Evolutionary conservation across 768 basidiomycete genomes (phyloP).

Genomic region (Rhizopogon rudus): DNA sequence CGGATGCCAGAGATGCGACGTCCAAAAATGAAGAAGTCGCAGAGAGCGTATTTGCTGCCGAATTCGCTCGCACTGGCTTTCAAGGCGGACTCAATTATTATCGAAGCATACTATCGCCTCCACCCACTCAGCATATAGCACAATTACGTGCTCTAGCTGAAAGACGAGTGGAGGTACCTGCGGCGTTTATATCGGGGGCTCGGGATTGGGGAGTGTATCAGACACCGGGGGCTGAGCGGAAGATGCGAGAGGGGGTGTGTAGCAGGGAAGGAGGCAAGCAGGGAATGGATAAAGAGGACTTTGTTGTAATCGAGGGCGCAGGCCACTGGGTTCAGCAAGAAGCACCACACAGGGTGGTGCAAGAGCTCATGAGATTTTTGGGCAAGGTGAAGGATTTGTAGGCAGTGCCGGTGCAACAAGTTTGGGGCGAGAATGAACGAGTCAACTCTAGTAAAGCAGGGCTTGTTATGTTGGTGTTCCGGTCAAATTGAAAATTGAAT

Average conservation of each 20-base stretch:
- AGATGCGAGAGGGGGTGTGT: conserved; percentile 36
- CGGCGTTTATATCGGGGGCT: conserved; percentile 51
- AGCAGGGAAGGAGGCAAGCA: neutral
- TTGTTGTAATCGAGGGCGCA: conserved; percentile 49
- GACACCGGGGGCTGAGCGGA: conserved; percentile 39
- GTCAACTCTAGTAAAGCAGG: no score
- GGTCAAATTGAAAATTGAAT: no score
- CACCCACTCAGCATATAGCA: conserved; percentile 28
- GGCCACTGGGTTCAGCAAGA: conserved; percentile 69
- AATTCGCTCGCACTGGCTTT: conserved; percentile 51
- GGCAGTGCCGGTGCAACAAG: neutral
- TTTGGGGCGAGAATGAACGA: neutral
- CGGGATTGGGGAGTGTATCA: conserved; percentile 64
- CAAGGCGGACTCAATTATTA: conserved; percentile 63
- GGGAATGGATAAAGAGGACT: conserved; percentile 37
- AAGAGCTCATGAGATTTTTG: conserved; percentile 38
- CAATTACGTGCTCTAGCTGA: conserved; percentile 43
- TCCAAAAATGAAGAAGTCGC: conserved; percentile 42
- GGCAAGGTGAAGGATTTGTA: conserved; percentile 12
- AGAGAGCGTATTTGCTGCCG: conserved; percentile 37
- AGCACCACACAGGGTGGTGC: conserved; percentile 36
- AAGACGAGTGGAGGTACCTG: conserved; percentile 44
- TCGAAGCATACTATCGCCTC: conserved; percentile 29
- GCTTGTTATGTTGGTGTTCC: no score
- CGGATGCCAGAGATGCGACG: conserved; percentile 32